phyloP scores from a whole-genome alignment of 2,329 filamentous ascomycete species.

The Pseudogymnoascus sp. region DNA sequence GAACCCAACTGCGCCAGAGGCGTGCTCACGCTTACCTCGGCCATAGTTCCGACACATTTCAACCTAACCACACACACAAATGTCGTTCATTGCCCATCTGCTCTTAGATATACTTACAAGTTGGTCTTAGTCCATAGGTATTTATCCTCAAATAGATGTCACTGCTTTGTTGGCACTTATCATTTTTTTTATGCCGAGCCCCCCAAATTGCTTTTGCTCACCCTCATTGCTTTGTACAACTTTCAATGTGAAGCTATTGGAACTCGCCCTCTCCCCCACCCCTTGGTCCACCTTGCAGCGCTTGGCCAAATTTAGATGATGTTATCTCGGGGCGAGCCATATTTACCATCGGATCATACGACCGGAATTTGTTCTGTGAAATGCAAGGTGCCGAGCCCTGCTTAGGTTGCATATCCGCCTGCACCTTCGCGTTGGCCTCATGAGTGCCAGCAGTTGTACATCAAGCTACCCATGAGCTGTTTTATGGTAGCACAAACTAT shows the following conservation, averaged over 20 bases:
- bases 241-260: background rate
- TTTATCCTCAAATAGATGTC: background rate
- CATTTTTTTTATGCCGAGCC: background rate
- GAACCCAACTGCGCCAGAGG: slow-evolving; percentile 2
- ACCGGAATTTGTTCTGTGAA: slow-evolving; percentile 10
- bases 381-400: slow-evolving; percentile 9
- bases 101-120: background rate
- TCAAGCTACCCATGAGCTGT: slow-evolving; percentile 9
- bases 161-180: slow-evolving; percentile 1
- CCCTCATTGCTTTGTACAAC: slow-evolving; percentile 4
- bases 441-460: slow-evolving; percentile 6
- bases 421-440: slow-evolving; percentile 6
- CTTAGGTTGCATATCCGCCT: slow-evolving; percentile 10
- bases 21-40: slow-evolving; percentile 5
- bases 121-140: background rate
- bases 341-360: slow-evolving; percentile 1
- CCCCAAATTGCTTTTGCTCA: slow-evolving; percentile 2
- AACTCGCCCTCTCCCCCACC: background rate
- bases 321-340: background rate
- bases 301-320: slow-evolving; percentile 8
- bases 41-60: background rate
- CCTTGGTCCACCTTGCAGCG: background rate
- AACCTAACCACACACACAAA: slow-evolving; percentile 6
- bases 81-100: background rate
- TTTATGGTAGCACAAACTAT: slow-evolving; percentile 4